Conservation (phyloP, 2,329 filamentous ascomycete species). For the Sporothrix mexicana region DNA sequence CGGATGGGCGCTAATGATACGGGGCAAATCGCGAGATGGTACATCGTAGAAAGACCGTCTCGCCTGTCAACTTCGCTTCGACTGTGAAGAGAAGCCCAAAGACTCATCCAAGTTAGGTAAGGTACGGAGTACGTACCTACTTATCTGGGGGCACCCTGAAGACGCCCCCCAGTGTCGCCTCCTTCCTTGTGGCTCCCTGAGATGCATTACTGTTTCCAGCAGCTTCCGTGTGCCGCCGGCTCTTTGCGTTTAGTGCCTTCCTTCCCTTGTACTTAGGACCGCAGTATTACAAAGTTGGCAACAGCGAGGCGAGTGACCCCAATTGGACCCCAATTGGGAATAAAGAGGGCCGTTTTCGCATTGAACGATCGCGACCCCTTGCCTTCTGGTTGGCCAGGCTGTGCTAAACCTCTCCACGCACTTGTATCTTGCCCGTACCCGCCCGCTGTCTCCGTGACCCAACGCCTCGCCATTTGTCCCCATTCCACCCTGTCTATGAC, state of each 20-base stretch:
- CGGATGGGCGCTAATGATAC: conserved; percentile 19
- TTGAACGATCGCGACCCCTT: conserved; percentile 15
- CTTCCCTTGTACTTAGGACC: neutral
- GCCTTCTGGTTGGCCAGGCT: conserved; percentile 5
- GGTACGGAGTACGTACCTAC: no score
- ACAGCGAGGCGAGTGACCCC: neutral
- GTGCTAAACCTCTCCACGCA: neutral
- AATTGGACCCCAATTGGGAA: conserved; percentile 10
- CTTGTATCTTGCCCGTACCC: neutral
- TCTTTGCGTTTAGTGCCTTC: conserved; percentile 21
- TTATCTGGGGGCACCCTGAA: neutral
- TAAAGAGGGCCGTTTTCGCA: no score
- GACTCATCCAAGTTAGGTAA: no score
- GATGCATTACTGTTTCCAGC: conserved; percentile 24
- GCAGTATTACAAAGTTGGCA: neutral
- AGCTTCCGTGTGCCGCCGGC: conserved; percentile 29
- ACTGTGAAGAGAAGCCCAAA: no score
- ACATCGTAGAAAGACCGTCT: no score
- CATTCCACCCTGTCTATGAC: conserved; percentile 23
- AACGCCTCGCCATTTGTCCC: neutral
- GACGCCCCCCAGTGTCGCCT: neutral
- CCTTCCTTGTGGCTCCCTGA: conserved; percentile 6
- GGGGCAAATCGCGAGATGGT: neutral
- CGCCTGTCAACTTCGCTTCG: no score
- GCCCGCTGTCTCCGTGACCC: neutral